A percentile compares a stretch with the other conserved stretches of the same genome.
Evolutionary conservation across 2,329 filamentous ascomycete species (phyloP).

Genomic region (Colletotrichum tabaci): DNA sequence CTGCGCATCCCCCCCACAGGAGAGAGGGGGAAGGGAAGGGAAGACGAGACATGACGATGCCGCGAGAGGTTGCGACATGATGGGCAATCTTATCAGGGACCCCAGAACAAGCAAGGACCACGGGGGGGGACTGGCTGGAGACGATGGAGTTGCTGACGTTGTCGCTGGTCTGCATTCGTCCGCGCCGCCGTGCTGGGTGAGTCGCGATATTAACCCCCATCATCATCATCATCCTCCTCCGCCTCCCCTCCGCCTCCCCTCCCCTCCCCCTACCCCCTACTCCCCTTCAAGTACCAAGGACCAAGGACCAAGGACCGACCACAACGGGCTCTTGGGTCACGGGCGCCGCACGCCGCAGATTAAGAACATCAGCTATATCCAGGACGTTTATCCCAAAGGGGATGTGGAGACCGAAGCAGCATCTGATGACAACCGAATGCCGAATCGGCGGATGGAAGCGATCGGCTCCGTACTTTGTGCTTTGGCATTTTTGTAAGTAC

Average conservation of each 20-base stretch:
- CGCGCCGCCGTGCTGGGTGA: constrained; percentile 12
- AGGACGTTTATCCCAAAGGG: constrained; percentile 32
- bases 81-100: constrained; percentile 5
- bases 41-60: constrained; percentile 11
- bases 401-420: constrained; percentile 38
- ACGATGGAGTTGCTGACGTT: constrained; percentile 27
- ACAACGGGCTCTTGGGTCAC: constrained; percentile 1
- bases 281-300: too few species aligned
- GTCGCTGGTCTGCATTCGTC: constrained; percentile 20
- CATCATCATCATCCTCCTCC: not conserved
- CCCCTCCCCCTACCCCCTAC: too few species aligned
- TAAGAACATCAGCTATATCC: constrained; percentile 28
- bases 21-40: not conserved
- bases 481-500: not conserved
- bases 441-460: constrained; percentile 36
- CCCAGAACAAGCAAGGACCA: constrained; percentile 9
- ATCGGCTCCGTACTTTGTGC: constrained; percentile 34
- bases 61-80: constrained; percentile 11
- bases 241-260: constrained; percentile 12
- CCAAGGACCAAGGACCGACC: not conserved
- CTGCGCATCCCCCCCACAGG: not conserved
- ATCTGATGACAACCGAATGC: constrained; percentile 41
- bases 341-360: constrained; percentile 1
- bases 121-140: constrained; percentile 9
- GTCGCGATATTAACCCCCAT: constrained; percentile 14